Evolutionary conservation across 108 stramenopile species (phyloP).

Genomic region (Chaetoceros muelleri): DNA sequence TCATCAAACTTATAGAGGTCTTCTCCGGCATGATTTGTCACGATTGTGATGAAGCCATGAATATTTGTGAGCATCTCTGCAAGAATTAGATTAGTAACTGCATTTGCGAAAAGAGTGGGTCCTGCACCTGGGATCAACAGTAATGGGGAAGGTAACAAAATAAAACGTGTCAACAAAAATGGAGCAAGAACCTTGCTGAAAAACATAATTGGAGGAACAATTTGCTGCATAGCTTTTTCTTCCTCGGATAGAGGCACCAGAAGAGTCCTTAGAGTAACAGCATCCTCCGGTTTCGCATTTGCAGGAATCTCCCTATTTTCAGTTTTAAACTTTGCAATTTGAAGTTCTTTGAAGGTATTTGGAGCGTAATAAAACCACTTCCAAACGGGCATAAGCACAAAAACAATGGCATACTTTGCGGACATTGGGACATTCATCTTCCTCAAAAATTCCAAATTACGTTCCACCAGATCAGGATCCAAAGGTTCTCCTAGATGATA

Average conservation of each 20-base stretch:
- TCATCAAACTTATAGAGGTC: slow-evolving; percentile 64
- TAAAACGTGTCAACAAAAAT: slow-evolving; percentile 42
- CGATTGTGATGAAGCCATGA: slow-evolving; percentile 55
- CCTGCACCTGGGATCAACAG: slow-evolving; percentile 30
- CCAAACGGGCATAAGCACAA: slow-evolving; percentile 35
- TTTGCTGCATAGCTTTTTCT: slow-evolving; percentile 8
- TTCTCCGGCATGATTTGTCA: slow-evolving; percentile 67
- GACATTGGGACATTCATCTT: slow-evolving; percentile 19
- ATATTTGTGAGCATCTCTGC: slow-evolving; percentile 59
- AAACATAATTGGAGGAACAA: slow-evolving; percentile 22
- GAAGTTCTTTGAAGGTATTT: slow-evolving; percentile 64
- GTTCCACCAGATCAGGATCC: slow-evolving; percentile 60
- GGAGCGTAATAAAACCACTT: slow-evolving; percentile 66
- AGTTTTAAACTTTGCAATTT: slow-evolving; percentile 23
- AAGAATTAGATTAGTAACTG: slow-evolving; percentile 43
- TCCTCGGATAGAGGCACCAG: slow-evolving; percentile 16
- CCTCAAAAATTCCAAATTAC: slow-evolving; percentile 35
- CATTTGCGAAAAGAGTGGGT: slow-evolving; percentile 29
- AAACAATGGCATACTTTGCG: slow-evolving; percentile 28
- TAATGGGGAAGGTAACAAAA: slow-evolving; percentile 41
- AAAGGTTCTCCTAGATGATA: slow-evolving; percentile 45
- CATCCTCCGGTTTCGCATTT: slow-evolving; percentile 17
- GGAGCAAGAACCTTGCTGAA: slow-evolving; percentile 35
- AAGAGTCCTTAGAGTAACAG: slow-evolving; percentile 24
- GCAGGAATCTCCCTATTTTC: slow-evolving; percentile 15